Base-by-base conservation (phyloP, 768 basidiomycete genomes). In the Grammothele lineata region DNA sequence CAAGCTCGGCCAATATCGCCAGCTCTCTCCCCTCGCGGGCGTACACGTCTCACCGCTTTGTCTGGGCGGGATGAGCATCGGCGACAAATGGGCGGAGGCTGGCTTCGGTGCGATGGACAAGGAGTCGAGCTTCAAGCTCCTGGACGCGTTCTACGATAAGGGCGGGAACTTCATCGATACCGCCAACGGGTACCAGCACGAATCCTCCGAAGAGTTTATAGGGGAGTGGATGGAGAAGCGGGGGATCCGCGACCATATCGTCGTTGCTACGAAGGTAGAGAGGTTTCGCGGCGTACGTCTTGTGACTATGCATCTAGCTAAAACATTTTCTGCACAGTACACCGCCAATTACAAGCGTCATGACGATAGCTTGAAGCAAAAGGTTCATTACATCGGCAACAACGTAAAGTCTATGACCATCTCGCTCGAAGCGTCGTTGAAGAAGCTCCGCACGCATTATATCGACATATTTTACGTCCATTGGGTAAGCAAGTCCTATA, bases 101-200 rank as follows among this genome's bases (percentile, higher is more conserved):
- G 58, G 70, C 26, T 51, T 68, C 66, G 76, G 77, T 15, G 45
- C 56, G 2, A 73, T 75, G 68, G 50, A 62, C 55, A 76, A 75
- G 60, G 64, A 69, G 22, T 43, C 57, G 10, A 63, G 68, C 1
- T 74, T 75, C 58, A 60, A 70, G 57, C 61, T 78, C 7, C 66
- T 79, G 15, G 74, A 79, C 33, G 68, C 71, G 8, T 75, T 56
- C 56, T 68, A 64, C 38, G 65, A 71, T 9, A 65, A 65, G 0
- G 77, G 77, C 14, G 77, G 77, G 3, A 74, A 76, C 61, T 70
- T 69, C 47, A 71, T 77, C 56, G 72, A 75, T 23, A 75, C 75
- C 2, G 69, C 75, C 11, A 77, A 72, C 44, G 61, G 55, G 52
- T 76, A 76, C 45, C 78, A 83, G 52, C 71, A 79, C 47, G 80